A percentile compares a stretch with the other conserved stretches of the same genome.
These are phyloP conservation scores for Pseudevernia furfuracea DNA, from an alignment of 495 filamentous ascomycete species.

Conservation along the genomic window DNA sequence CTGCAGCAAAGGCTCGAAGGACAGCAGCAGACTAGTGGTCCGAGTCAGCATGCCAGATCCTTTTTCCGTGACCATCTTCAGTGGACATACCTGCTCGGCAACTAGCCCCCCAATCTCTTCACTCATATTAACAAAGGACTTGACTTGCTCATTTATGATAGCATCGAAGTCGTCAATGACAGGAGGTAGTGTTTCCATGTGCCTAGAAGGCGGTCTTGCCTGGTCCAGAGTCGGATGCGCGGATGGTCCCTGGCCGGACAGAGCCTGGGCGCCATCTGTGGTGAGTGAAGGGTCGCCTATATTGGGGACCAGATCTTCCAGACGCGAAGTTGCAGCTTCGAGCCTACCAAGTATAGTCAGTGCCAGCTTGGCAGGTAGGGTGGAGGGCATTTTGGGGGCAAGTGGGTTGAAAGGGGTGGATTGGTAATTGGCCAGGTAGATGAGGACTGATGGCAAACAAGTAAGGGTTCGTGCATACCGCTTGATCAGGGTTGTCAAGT, in stretches of 20 bases:
- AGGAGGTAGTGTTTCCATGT: conserved; percentile 58
- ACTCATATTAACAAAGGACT: conserved; percentile 70
- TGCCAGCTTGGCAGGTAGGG: neutral
- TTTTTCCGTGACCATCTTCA: neutral
- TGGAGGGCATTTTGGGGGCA: neutral
- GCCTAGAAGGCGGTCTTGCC: conserved; percentile 35
- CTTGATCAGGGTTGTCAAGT: conserved; percentile 98
- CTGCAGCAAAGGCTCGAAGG: conserved; percentile 63
- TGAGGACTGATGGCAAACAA: neutral
- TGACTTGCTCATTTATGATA: conserved; percentile 67
- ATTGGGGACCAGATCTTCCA: conserved; percentile 89
- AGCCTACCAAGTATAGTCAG: conserved; percentile 59
- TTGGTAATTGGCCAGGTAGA: neutral
- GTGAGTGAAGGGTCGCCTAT: conserved; percentile 50
- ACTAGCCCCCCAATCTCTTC: conserved; percentile 67
- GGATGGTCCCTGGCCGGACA: conserved; percentile 29
- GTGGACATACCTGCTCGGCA: conserved; percentile 61
- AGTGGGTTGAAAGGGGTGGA: too few species aligned
- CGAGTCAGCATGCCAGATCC: conserved; percentile 7
- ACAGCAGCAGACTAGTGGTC: conserved; percentile 49
- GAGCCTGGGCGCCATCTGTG: conserved; percentile 30
- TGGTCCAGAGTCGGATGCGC: conserved; percentile 29
- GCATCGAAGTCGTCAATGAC: conserved; percentile 78
- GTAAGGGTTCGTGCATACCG: conserved; percentile 51
- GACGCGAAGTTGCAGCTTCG: conserved; percentile 89